These are phyloP conservation scores for Eucalyptus urophylla DNA, from an alignment of 345 rosid genomes.

Conservation along the genomic window DNA sequence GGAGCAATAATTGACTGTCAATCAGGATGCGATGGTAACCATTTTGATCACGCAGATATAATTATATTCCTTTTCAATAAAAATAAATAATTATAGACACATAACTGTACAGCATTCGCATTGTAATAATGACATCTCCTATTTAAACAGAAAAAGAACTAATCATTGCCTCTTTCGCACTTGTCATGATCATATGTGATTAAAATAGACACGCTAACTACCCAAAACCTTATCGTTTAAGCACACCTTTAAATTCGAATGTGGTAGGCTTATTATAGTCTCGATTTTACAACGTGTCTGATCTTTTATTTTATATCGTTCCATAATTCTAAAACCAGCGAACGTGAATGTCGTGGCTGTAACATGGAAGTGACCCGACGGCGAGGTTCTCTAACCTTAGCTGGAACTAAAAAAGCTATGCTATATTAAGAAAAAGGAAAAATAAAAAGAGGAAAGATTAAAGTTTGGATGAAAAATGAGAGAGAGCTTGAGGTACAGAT, in stretches of 20 bases:
- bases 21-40: not conserved
- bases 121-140: not conserved
- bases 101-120: not conserved
- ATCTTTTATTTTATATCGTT: not conserved
- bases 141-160: not conserved
- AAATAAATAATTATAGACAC: not conserved
- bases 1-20: not conserved
- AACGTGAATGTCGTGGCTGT: rapidly evolving
- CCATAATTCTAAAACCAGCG: not conserved
- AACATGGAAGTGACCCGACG: not conserved
- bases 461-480: not conserved
- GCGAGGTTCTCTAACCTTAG: not conserved
- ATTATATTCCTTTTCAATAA: not conserved
- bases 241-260: not conserved
- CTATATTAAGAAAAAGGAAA: not conserved
- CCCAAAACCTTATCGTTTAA: not conserved
- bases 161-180: not conserved
- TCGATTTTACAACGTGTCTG: not conserved
- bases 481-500: not conserved
- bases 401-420: not conserved
- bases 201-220: not conserved
- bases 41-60: not conserved
- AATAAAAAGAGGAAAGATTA: not conserved
- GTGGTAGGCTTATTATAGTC: not conserved
- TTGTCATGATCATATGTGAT: not conserved